Evolutionary conservation across 768 basidiomycete genomes (phyloP), one percentile per base, ranked within the genome.

Genomic region (Coprinopsis marcescibilis): DNA sequence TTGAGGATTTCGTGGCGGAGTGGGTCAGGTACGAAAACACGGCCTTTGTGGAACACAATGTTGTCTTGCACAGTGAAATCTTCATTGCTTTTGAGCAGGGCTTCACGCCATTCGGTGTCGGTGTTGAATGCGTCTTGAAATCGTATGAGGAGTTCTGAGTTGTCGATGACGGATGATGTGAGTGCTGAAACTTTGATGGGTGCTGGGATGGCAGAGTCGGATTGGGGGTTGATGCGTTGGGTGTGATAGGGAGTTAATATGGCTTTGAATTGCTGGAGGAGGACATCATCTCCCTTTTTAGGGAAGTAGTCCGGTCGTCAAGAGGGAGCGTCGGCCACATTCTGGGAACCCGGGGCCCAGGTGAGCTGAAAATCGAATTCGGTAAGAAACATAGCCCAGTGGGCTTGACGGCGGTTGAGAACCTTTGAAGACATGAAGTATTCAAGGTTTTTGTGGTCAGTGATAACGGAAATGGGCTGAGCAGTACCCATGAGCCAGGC

Each of bases 331-430:
- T 68, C 67, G 14, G 64, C 57, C 24, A 58, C 49, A 41, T 65
- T 66, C 2, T 46, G n/a, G 6, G 48, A 12, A 14, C 65, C 65
- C 4, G 61, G 67, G 19, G 43, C 51, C 52, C 56, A 68, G 4
- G 53, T 23, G 12, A 75, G 57, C 2, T 51, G 41, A 43, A 70
- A 67, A 38, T 69, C 53, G 50, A 65, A 73, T 13, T 68, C 60
- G 4, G 65, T 64, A 27, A 76, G 59, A 43, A 62, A 65, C 58
- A 70, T 63, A 1, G 69, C 53, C 77, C 77, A 79, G 14, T 65
- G 56, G 0, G 67, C 73, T 57, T 78, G 79, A 1, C 67, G 58
- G 23, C 63, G 60, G 49, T 66, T 76, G 1, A 78, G 65, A 5
- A 69, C 51, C 11, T 63, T 59, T 20, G 67, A 54, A 5, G 60